Evolutionary conservation across 768 basidiomycete genomes (phyloP).

Genomic region (Galerina sulciceps): DNA sequence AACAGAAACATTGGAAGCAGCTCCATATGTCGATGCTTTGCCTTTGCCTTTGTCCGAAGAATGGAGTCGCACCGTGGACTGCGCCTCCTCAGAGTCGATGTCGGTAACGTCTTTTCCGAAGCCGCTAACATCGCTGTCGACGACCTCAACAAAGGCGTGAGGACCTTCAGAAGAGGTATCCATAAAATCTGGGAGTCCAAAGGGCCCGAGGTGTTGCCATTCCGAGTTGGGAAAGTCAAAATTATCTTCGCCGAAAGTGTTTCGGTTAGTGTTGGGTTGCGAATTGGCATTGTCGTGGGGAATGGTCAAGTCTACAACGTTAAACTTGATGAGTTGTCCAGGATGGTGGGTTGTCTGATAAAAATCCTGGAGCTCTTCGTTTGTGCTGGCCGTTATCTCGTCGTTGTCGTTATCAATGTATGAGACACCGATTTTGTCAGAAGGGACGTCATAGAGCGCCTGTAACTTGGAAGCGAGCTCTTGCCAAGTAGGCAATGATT

Average conservation of each 20-base stretch:
- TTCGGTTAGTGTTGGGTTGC: slow-evolving; percentile 43
- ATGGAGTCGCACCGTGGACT: slow-evolving; percentile 32
- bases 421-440: slow-evolving; percentile 63
- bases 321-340: slow-evolving; percentile 55
- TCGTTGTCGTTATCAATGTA: slow-evolving; percentile 78
- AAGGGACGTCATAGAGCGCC: slow-evolving; percentile 53
- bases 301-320: slow-evolving; percentile 61
- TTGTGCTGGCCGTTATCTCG: slow-evolving; percentile 75
- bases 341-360: slow-evolving; percentile 44
- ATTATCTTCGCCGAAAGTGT: slow-evolving; percentile 58
- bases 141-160: slow-evolving; percentile 68
- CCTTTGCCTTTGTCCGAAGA: slow-evolving; percentile 54
- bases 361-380: slow-evolving; percentile 79
- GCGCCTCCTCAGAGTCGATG: slow-evolving; percentile 31
- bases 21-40: slow-evolving; percentile 40
- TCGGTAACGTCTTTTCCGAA: slow-evolving; percentile 29
- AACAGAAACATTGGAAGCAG: slow-evolving; percentile 41
- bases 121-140: slow-evolving; percentile 41
- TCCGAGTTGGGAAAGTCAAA: slow-evolving; percentile 59
- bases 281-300: slow-evolving; percentile 35
- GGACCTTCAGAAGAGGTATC: slow-evolving; percentile 40
- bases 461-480: slow-evolving; percentile 61
- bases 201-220: slow-evolving; percentile 62
- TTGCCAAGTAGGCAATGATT: slow-evolving; percentile 55
- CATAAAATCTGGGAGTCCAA: slow-evolving; percentile 44